Base-by-base conservation (phyloP, 495 filamentous ascomycete genomes). In the Massariosphaeria phaeospora region DNA sequence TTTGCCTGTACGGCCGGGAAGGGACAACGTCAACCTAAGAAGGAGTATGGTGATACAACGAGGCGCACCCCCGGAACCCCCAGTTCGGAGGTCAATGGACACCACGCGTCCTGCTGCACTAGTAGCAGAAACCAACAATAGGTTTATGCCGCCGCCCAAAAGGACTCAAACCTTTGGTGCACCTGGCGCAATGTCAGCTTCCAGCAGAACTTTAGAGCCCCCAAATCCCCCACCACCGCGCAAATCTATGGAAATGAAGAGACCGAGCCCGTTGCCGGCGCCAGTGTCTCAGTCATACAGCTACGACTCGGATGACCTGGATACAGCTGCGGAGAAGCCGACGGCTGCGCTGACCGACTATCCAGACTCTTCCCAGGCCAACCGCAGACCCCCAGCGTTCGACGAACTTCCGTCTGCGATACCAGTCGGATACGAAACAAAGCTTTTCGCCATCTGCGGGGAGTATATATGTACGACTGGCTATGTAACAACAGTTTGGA, bases 381-480 rank as follows among this genome's bases (percentile, higher is more conserved):
- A 95, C 63, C 79, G 93, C 34, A 81, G 91, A 25, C 86, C 86
- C 35, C 94, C 93, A 0, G 74, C 78, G 52, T 80, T 85, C 56
- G 83, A 79, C 65, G 74, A 81, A 21, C 85, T 87, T 0, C 79
- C 78, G 1, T 76, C 72, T 17, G 84, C 91, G 55, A 96, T 98
- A 45, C 67, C 73, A n/a, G 91, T 87, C 1, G 85, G 85, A 55
- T 82, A 88, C 62, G 91, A 97, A 57, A 87, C 88, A 7, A 81
- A 86, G 15, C 72, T 90, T 27, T 81, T 95, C 66, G 91, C 89
- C 54, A 84, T 93, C 31, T 95, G 86, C 66, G 94, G 91, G 11
- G 83, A 89, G 55, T 85, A 86, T 51, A 84, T 90, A 12, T 95
- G 89, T 67, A 91, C 91, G 1, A 84, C 83, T 10, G 91, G 90